Percentiles rank a stretch among this genome's conserved stretches.
Conservation (phyloP, 306 rosid genomes). For the Castanospermum australe region DNA sequence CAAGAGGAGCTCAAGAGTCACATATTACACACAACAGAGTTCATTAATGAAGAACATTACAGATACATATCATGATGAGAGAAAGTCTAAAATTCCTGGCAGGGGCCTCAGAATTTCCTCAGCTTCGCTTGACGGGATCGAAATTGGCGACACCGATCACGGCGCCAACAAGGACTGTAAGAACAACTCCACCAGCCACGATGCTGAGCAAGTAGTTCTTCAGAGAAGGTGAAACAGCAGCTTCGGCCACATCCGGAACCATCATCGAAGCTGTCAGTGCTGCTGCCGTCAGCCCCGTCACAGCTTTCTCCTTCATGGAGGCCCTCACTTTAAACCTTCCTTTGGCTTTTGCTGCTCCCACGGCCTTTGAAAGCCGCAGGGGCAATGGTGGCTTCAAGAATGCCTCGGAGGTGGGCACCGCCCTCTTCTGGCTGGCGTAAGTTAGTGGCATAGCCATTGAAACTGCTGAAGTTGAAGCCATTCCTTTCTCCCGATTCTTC, state of each 20-base stretch:
- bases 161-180: constrained; percentile 56
- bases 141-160: constrained; percentile 90
- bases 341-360: constrained; percentile 31
- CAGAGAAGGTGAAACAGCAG: constrained; percentile 83
- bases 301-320: constrained; percentile 80
- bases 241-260: constrained; percentile 83
- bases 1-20: constrained; percentile 37
- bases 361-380: constrained; percentile 41
- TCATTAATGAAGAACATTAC: constrained; percentile 32
- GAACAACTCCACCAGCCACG: constrained; percentile 79
- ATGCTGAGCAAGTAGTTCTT: constrained; percentile 95
- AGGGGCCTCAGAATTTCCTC: constrained; percentile 24
- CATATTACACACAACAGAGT: constrained; percentile 45
- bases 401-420: constrained; percentile 38
- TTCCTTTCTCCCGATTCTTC: constrained; percentile 7
- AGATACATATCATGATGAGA: constrained; percentile 26
- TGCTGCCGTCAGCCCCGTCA: constrained; percentile 63
- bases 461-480: constrained; percentile 74
- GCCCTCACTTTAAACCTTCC: constrained; percentile 56
- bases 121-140: constrained; percentile 88
- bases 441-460: constrained; percentile 69
- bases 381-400: constrained; percentile 55
- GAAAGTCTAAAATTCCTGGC: constrained; percentile 25
- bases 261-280: constrained; percentile 73
- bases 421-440: constrained; percentile 45